Base-by-base conservation (phyloP, 257 asterid species). In the Agastache rugosa region DNA sequence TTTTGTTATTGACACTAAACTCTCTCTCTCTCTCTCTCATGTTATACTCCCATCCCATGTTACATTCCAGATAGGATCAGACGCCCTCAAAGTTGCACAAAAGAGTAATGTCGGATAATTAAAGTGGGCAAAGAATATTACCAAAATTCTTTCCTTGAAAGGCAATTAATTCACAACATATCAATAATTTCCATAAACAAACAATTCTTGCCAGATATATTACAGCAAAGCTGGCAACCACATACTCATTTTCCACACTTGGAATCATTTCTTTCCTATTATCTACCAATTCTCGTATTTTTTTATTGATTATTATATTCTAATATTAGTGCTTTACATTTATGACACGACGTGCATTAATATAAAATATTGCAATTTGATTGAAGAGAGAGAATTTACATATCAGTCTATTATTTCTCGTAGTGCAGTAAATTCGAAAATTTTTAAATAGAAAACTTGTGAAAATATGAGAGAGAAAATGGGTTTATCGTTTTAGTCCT, bases 151-250 rank as follows among this genome's bases (percentile, higher is more conserved):
- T 71, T 41, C 12, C 64, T 77, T 29, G 51, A n/a, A 19, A 69
- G 35, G 20, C 67, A 41, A 70, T 62, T 10, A 50, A 16, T 69
- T 70, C 69, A 51, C 41, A 39, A 11, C n/a, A 56, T 23, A 56
- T 23, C 34, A 12, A 56, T 23, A 51, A 3, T 42, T 66, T 16
- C 69, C 63, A 44, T 10, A 75, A 53, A 34, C 23, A 67, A 75
- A 41, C 68, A 39, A 66, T 17, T 2, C n/a, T 4, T 77, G 77
- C 56, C 69, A 71, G 77, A 34, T 63, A 53, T 37, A 64, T 22
- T 22, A 71, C 77, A 77, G 47, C 69, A 12, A 56, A 44, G 48
- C 73, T 71, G 22, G 50, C 76, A 76, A 37, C 67, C 42, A n/a
- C 51, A 39, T 42, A 41, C 54, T 41, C 37, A 44, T 67, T 67